A percentile compares a stretch with the other conserved stretches of the same genome.
phyloP scores from a whole-genome alignment of 2,329 filamentous ascomycete species.

The Neodidymelliopsis sp. region DNA sequence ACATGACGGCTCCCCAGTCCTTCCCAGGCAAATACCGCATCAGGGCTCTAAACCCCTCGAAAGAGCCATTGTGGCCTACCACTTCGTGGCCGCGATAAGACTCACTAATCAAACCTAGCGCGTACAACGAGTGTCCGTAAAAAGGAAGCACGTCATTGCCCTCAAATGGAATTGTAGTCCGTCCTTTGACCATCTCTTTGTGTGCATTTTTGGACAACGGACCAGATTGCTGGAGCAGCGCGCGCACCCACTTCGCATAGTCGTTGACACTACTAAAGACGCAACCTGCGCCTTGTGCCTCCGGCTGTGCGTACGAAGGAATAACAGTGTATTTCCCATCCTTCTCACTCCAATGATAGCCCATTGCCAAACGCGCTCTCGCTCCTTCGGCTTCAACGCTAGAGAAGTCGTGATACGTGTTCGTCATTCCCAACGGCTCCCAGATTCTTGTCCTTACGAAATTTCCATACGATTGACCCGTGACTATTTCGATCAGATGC shows the following conservation, averaged over 20 bases:
- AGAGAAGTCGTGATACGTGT: constrained; percentile 43
- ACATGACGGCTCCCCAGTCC: constrained; percentile 21
- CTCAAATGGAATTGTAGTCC: constrained; percentile 15
- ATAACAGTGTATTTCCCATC: constrained; percentile 6
- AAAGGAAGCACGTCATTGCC: constrained; percentile 12
- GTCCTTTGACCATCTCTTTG: constrained; percentile 23
- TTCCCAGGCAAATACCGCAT: constrained; percentile 17
- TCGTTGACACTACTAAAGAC: constrained; percentile 30
- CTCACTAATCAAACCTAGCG: constrained; percentile 15
- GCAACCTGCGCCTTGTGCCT: constrained; percentile 33
- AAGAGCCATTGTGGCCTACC: constrained; percentile 18
- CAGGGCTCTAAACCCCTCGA: constrained; percentile 18
- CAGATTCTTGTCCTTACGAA: constrained; percentile 49
- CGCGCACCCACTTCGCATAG: constrained; percentile 35
- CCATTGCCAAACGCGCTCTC: constrained; percentile 14
- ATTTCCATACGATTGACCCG: constrained; percentile 40
- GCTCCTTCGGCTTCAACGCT: constrained; percentile 37
- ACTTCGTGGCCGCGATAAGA: constrained; percentile 20
- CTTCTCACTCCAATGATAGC: constrained; percentile 23
- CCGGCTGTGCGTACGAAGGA: constrained; percentile 19
- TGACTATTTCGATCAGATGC: constrained; percentile 57
- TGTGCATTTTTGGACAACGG: constrained; percentile 21
- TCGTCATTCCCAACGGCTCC: constrained; percentile 52
- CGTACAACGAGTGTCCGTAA: constrained; percentile 18
- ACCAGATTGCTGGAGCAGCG: constrained; percentile 22